These are phyloP conservation scores for Punctularia strigosozonata DNA, from an alignment of 768 basidiomycete genomes.

Conservation along the genomic window DNA sequence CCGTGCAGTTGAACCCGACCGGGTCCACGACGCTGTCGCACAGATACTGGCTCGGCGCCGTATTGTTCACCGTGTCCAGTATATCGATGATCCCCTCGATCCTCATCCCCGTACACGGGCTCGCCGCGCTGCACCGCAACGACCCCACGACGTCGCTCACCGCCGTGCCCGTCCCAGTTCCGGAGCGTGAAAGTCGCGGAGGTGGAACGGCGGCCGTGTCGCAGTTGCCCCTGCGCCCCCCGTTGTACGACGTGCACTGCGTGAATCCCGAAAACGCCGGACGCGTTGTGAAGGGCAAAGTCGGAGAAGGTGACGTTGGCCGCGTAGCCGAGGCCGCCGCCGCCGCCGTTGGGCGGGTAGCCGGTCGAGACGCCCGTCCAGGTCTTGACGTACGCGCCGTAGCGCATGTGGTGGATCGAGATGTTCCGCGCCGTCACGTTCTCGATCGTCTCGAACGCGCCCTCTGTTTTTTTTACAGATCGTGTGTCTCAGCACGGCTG, in stretches of 20 bases:
- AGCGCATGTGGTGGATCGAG: neutral
- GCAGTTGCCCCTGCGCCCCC: constrained; percentile 20
- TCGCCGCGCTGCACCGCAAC: no score
- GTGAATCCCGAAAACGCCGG: constrained; percentile 16
- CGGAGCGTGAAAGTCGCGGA: constrained; percentile 23
- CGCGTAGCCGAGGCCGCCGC: constrained; percentile 21
- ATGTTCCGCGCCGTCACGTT: constrained; percentile 20
- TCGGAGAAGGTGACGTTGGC: constrained; percentile 11
- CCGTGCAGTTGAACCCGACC: no score
- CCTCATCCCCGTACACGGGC: no score
- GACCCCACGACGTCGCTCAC: no score
- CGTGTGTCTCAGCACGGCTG: no score
- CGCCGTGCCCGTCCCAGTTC: constrained; percentile 18
- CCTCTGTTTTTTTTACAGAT: no score
- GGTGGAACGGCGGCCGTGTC: constrained; percentile 21
- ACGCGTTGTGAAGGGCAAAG: neutral
- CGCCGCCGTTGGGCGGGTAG: constrained; percentile 24
- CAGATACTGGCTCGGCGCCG: no score
- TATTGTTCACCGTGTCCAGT: no score
- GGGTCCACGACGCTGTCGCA: no score
- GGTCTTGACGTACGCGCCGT: constrained; percentile 21
- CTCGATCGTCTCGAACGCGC: constrained; percentile 17
- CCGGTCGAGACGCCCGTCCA: constrained; percentile 22
- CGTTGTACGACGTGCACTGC: constrained; percentile 21
- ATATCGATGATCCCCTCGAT: no score